Percentiles rank a stretch among this genome's conserved stretches.
phyloP scores from a whole-genome alignment of 495 filamentous ascomycete genomes.

The Trichocladium antarcticum region DNA sequence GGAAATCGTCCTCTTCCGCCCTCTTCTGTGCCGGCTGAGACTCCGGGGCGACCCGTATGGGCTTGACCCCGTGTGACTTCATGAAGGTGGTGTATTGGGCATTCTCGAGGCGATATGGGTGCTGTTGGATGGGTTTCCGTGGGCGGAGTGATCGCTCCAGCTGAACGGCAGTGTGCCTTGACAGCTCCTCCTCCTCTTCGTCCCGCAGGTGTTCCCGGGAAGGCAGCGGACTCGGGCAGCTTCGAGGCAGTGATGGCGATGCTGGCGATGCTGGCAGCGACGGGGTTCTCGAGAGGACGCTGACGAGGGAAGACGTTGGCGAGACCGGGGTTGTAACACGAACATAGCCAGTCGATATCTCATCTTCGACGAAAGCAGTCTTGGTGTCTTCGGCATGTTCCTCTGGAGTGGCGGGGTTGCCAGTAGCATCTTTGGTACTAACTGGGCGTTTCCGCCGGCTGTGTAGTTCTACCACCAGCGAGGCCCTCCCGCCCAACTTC shows the following conservation, averaged over 20 bases:
- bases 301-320: slow-evolving; percentile 8
- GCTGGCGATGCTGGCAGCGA: slow-evolving; percentile 3
- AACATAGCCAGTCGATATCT: slow-evolving; percentile 13
- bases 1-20: slow-evolving; percentile 34
- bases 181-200: slow-evolving; percentile 14
- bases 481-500: background rate
- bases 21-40: slow-evolving; percentile 20
- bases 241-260: slow-evolving; percentile 5
- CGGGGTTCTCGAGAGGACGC: slow-evolving; percentile 10
- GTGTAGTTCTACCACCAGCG: background rate
- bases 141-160: slow-evolving; percentile 45
- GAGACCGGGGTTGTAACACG: slow-evolving; percentile 1
- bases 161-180: slow-evolving; percentile 15
- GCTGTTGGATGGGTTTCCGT: slow-evolving; percentile 63
- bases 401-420: background rate
- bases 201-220: background rate
- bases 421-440: background rate
- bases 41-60: slow-evolving; percentile 41
- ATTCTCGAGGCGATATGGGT: slow-evolving; percentile 59
- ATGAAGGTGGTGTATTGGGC: slow-evolving; percentile 52
- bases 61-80: slow-evolving; percentile 51
- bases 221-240: background rate
- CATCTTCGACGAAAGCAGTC: slow-evolving; percentile 3
- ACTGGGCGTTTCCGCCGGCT: background rate
- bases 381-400: background rate